These are phyloP conservation scores for Elsinoe batatas DNA, from an alignment of 2,329 filamentous ascomycete species.

Conservation along the genomic window DNA sequence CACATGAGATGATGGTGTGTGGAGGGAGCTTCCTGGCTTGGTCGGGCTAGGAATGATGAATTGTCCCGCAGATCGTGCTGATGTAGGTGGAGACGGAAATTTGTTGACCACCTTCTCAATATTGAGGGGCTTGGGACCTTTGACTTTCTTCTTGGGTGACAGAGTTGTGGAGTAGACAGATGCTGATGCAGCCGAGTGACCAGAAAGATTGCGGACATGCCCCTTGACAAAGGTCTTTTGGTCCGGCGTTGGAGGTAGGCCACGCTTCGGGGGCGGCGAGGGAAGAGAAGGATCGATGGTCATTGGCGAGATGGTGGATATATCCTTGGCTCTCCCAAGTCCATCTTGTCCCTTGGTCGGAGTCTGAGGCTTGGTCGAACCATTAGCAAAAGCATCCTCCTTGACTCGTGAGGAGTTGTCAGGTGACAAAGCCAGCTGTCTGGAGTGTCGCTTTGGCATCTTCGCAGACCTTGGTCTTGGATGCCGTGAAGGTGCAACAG, in stretches of 20 bases:
- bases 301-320: slow-evolving; percentile 1
- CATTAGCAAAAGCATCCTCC: not conserved
- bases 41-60: not conserved
- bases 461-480: slow-evolving; percentile 12
- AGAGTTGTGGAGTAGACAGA: not conserved
- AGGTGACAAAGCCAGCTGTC: not conserved
- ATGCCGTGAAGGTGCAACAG: not conserved
- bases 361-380: not conserved
- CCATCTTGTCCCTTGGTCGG: not conserved
- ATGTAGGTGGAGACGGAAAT: not conserved
- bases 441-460: slow-evolving; percentile 1
- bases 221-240: not conserved
- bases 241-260: slow-evolving; percentile 25
- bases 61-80: not conserved
- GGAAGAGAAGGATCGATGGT: slow-evolving; percentile 19
- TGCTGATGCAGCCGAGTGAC: not conserved
- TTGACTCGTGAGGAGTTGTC: slow-evolving; percentile 12
- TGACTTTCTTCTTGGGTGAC: not conserved
- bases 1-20: not conserved
- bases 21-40: not conserved
- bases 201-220: not conserved
- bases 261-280: slow-evolving; percentile 26
- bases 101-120: not conserved
- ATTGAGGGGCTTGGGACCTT: slow-evolving; percentile 10
- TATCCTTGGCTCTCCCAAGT: not conserved